Conservation (phyloP, 192 early-diverging fungal genomes). For the Rhizophagus clarus region DNA sequence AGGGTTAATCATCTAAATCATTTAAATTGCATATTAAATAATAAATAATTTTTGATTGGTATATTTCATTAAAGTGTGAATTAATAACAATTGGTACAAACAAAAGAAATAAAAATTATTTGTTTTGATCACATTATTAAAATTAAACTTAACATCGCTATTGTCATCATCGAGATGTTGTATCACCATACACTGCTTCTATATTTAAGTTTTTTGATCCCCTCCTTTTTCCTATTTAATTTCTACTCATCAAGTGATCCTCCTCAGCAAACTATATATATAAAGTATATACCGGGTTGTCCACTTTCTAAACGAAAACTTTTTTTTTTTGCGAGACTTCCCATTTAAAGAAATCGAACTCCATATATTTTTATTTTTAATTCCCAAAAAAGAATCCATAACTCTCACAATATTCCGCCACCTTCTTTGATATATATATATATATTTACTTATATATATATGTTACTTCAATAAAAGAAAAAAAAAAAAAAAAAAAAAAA, state of each 20-base stretch:
- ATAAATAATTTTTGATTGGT: not conserved
- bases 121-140: not conserved
- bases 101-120: not conserved
- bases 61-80: not conserved
- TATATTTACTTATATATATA: too few species aligned
- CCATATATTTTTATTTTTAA: too few species aligned
- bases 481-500: too few species aligned
- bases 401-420: too few species aligned
- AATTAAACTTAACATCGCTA: not conserved
- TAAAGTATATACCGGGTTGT: not conserved
- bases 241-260: not conserved
- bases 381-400: too few species aligned
- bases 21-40: not conserved
- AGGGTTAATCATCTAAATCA: too few species aligned
- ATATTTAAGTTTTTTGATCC: not conserved
- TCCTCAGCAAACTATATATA: not conserved
- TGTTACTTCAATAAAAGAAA: too few species aligned
- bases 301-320: not conserved
- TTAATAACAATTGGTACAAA: not conserved
- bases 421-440: too few species aligned
- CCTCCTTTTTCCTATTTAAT: not conserved
- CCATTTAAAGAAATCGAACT: too few species aligned
- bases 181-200: not conserved
- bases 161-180: not conserved
- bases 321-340: too few species aligned